Conservation (phyloP, 495 filamentous ascomycete species). For the Peziza echinospora region DNA sequence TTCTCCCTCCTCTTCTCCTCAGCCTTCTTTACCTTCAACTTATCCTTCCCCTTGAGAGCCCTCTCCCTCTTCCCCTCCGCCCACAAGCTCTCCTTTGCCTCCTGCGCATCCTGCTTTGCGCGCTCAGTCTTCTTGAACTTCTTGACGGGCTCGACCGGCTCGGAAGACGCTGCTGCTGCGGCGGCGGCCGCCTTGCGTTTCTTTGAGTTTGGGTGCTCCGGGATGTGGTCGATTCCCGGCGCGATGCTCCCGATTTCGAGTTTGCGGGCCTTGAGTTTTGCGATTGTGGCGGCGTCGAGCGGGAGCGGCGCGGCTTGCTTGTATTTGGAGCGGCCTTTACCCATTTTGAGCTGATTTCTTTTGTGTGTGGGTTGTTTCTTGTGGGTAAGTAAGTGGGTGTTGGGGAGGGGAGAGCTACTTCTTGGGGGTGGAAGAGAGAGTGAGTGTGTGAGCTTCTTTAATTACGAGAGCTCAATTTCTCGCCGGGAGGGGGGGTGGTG, state of each 20-base stretch:
- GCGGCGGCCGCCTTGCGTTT: conserved; percentile 43
- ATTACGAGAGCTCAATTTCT: no score
- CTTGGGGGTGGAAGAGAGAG: no score
- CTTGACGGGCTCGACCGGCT: conserved; percentile 23
- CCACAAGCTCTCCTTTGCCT: conserved; percentile 21
- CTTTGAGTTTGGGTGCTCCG: conserved; percentile 25
- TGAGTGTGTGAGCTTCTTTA: no score
- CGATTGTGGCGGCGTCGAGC: conserved; percentile 58
- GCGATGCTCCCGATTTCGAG: conserved; percentile 33
- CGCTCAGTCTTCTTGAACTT: conserved; percentile 17
- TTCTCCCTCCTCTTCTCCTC: conserved; percentile 27
- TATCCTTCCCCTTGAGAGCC: conserved; percentile 17
- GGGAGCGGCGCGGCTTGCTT: conserved; percentile 78
- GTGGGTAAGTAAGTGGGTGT: no score
- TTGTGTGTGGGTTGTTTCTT: no score
- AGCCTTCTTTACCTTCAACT: conserved; percentile 21
- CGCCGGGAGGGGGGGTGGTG: no score
- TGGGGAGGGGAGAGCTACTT: no score
- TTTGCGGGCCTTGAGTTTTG: conserved; percentile 53
- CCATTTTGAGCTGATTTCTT: conserved; percentile 39
- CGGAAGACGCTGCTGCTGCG: conserved; percentile 28
- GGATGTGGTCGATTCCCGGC: conserved; percentile 23
- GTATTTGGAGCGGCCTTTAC: conserved; percentile 72
- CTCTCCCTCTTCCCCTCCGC: conserved; percentile 13
- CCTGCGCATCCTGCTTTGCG: conserved; percentile 21